Conservation (phyloP, 352 stramenopile species). For the Globisporangium radiosum region DNA sequence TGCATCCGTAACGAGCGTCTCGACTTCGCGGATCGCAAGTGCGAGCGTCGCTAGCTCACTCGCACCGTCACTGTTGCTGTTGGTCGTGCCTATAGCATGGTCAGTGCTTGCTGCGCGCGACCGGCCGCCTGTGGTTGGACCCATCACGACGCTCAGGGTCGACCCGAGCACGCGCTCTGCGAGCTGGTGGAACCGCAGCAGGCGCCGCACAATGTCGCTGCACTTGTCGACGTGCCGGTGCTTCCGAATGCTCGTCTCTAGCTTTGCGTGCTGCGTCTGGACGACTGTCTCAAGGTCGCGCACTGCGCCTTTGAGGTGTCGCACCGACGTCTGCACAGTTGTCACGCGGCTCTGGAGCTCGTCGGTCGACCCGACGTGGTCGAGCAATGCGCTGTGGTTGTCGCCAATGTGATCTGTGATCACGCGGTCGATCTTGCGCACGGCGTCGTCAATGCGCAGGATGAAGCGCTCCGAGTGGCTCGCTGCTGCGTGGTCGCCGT, state of each 20-base stretch:
- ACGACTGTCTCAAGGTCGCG: conserved; percentile 54
- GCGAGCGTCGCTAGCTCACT: conserved; percentile 50
- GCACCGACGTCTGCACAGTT: conserved; percentile 47
- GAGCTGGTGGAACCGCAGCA: conserved; percentile 77
- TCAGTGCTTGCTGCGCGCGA: conserved; percentile 7
- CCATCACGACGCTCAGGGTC: conserved; percentile 25
- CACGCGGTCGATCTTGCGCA: conserved; percentile 66
- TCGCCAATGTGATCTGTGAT: conserved; percentile 77
- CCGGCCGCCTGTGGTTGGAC: neutral
- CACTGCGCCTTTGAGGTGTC: conserved; percentile 57
- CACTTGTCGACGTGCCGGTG: conserved; percentile 78
- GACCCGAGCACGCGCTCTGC: conserved; percentile 42
- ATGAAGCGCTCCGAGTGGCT: conserved; percentile 78
- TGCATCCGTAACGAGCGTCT: conserved; percentile 38
- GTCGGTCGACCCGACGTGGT: conserved; percentile 73
- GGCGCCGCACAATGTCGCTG: conserved; percentile 53
- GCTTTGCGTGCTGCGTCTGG: conserved; percentile 43
- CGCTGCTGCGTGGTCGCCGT: conserved; percentile 7
- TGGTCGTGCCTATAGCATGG: neutral
- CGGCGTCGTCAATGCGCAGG: conserved; percentile 51
- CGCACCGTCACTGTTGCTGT: neutral
- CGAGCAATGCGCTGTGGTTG: conserved; percentile 61
- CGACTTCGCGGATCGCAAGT: conserved; percentile 70
- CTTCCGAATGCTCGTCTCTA: conserved; percentile 60
- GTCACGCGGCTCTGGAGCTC: conserved; percentile 58